These are phyloP conservation scores for Hawksworthiomyces lignivorus DNA, from an alignment of 2,329 filamentous ascomycete species.

Conservation along the genomic window DNA sequence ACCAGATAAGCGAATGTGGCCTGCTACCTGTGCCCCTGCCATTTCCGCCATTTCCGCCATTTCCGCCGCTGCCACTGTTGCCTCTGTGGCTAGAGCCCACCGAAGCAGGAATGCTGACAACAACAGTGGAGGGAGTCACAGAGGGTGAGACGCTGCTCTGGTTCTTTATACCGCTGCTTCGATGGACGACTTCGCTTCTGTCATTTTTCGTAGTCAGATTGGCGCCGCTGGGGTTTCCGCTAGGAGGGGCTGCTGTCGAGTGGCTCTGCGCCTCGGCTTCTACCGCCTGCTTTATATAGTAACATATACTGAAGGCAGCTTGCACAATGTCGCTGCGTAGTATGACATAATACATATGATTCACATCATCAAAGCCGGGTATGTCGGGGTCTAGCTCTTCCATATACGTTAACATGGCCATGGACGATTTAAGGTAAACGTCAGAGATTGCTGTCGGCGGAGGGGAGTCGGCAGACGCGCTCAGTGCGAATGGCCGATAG, in stretches of 20 bases:
- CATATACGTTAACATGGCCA: conserved; percentile 47
- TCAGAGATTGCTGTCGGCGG: conserved; percentile 37
- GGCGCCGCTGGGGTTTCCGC: no score
- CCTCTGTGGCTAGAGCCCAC: no score
- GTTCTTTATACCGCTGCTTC: no score
- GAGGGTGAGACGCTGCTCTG: background rate
- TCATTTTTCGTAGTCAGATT: no score
- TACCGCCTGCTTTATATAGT: conserved; percentile 37
- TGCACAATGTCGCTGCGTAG: conserved; percentile 48
- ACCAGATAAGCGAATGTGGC: conserved; percentile 13
- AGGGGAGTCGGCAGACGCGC: conserved; percentile 38
- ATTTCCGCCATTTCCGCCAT: background rate
- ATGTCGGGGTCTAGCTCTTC: conserved; percentile 44
- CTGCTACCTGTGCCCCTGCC: background rate
- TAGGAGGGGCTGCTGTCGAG: background rate
- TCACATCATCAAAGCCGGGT: conserved; percentile 38
- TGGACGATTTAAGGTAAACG: conserved; percentile 45
- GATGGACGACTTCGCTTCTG: no score
- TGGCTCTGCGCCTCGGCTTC: conserved; percentile 12
- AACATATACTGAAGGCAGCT: conserved; percentile 48
- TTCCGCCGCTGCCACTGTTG: background rate
- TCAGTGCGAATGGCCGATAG: conserved; percentile 48
- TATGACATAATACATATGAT: conserved; percentile 45
- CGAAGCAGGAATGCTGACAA: no score
- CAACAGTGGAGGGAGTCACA: no score